Evolutionary conservation across 306 rosid genomes (phyloP), one percentile per base, ranked within the genome.

Genomic region (Glycyrrhiza uralensis): DNA sequence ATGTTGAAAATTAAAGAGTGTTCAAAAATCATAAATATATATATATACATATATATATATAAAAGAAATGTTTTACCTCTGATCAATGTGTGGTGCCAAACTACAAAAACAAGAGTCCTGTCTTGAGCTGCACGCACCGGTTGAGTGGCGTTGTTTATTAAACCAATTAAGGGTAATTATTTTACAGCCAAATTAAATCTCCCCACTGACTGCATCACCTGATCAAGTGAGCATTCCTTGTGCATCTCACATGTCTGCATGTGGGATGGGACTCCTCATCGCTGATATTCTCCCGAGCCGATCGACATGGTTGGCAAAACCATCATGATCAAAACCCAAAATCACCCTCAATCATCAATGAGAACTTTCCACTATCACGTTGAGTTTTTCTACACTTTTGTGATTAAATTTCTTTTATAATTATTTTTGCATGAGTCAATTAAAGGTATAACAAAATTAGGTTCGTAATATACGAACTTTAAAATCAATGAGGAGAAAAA

Each of bases 181-280:
- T n/a, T n/a, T n/a, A n/a, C n/a, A n/a, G n/a, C n/a, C n/a, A n/a
- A n/a, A n/a, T n/a, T n/a, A n/a, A n/a, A n/a, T n/a, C n/a, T n/a
- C n/a, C n/a, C n/a, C n/a, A n/a, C n/a, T n/a, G n/a, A n/a, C 51
- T 1, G 0, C 3, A 3, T 50, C 4, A 45, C 63, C 65, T 39
- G 44, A 56, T 45, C 10, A 71, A 41, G 11, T 39, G 60, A 70
- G 50, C 66, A 78, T 41, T 52, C 78, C 76, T 72, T 76, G 62
- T 71, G 81, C 76, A 50, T 33, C 62, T 85, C 92, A 90, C 94
- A 80, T 90, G 90, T 77, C 39, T 67, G 77, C 96, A 86, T 83
- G 87, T 88, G 94, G 84, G 87, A 20, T 88, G 94, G 84, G 87
- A 20, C 65, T 67, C 74, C 80, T 76, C 69, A 28, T 23, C 18